Evolutionary conservation across 768 basidiomycete genomes (phyloP).

Genomic region (Tulasnella sp.): DNA sequence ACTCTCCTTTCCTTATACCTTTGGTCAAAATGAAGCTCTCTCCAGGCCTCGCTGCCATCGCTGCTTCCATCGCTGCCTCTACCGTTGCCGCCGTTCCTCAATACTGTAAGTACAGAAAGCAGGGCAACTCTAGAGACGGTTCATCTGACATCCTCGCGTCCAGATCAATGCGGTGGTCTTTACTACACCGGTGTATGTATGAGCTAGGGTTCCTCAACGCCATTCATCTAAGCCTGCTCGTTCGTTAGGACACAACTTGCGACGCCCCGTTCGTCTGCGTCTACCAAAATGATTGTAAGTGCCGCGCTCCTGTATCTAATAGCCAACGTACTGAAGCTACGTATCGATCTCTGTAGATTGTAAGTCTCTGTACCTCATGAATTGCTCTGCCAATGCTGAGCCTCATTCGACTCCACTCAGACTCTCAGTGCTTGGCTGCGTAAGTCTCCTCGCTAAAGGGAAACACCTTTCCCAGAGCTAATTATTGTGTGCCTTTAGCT

Average conservation of each 20-base stretch:
- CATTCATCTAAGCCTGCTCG: too few species aligned
- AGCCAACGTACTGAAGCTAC: neutral
- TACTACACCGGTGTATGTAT: slow-evolving; percentile 39
- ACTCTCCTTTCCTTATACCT: neutral
- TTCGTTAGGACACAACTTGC: slow-evolving; percentile 39
- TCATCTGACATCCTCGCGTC: too few species aligned
- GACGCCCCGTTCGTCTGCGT: slow-evolving; percentile 45
- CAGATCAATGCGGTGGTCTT: neutral
- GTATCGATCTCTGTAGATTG: neutral
- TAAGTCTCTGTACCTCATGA: neutral
- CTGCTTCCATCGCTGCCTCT: neutral
- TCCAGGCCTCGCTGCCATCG: slow-evolving; percentile 12
- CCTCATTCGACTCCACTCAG: neutral
- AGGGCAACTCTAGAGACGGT: too few species aligned
- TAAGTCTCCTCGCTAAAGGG: neutral
- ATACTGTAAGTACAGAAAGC: neutral
- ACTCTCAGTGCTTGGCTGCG: neutral
- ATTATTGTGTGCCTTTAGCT: neutral
- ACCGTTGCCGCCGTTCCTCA: slow-evolving; percentile 13
- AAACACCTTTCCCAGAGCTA: neutral
- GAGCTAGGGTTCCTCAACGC: neutral
- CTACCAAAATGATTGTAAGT: slow-evolving; percentile 40
- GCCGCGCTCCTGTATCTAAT: neutral
- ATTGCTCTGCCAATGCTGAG: neutral
- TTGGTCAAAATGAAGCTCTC: slow-evolving; percentile 17